Conservation (phyloP, 805 yeast species). For the Suhomyces xylopsoci region DNA sequence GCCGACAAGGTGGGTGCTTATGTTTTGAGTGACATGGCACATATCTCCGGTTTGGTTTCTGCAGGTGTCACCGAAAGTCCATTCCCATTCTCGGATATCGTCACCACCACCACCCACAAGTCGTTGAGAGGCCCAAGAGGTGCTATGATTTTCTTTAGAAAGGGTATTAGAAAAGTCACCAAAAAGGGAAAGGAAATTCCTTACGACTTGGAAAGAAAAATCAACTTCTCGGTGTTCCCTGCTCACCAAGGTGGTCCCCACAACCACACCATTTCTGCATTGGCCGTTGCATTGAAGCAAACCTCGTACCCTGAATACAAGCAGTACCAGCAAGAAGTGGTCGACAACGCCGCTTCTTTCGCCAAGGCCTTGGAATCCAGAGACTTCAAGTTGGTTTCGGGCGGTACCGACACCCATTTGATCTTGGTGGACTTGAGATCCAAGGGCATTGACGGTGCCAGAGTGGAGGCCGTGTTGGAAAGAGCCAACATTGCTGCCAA, state of each 20-base stretch:
- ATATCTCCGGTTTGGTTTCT: slow-evolving; percentile 91
- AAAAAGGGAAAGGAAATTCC: slow-evolving; percentile 89
- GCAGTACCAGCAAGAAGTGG: slow-evolving; percentile 84
- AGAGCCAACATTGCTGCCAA: slow-evolving; percentile 91
- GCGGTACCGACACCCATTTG: slow-evolving; percentile 97
- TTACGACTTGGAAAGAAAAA: slow-evolving; percentile 90
- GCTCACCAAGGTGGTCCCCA: slow-evolving; percentile 99
- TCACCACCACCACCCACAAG: slow-evolving; percentile 98
- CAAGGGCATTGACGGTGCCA: slow-evolving; percentile 17
- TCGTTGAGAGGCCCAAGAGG: slow-evolving; percentile 99
- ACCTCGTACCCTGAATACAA: slow-evolving; percentile 87
- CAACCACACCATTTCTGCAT: slow-evolving; percentile 96
- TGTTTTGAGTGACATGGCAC: slow-evolving; percentile 97
- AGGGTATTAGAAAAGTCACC: slow-evolving; percentile 84
- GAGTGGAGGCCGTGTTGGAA: slow-evolving; percentile 71
- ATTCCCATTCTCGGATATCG: slow-evolving; percentile 94
- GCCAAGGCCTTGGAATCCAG: slow-evolving; percentile 68
- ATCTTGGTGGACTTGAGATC: slow-evolving; percentile 80
- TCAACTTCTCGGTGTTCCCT: slow-evolving; percentile 98
- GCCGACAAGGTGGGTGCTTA: slow-evolving; percentile 98
- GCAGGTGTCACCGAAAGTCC: slow-evolving; percentile 97
- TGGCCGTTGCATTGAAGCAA: slow-evolving; percentile 96
- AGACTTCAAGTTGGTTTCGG: slow-evolving; percentile 82
- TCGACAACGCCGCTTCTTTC: slow-evolving; percentile 82
- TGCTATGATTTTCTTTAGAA: slow-evolving; percentile 98